phyloP scores from a whole-genome alignment of 2,329 filamentous ascomycete species.

The Botrytis hyacinthi region DNA sequence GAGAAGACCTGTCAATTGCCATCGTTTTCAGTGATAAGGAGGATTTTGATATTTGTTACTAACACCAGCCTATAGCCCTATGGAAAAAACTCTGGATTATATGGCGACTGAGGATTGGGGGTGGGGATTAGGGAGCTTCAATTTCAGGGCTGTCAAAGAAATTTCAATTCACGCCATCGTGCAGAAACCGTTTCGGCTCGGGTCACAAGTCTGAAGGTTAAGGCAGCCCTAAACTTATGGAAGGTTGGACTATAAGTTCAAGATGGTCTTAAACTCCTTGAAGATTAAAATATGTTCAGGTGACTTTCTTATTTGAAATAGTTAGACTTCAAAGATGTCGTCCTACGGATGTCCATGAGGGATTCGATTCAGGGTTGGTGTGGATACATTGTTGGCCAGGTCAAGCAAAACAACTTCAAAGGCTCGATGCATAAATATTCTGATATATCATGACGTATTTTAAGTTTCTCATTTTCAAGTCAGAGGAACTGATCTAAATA shows the following conservation, averaged over 20 bases:
- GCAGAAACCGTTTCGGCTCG: background rate
- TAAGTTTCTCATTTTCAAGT: background rate
- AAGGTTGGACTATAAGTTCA: background rate
- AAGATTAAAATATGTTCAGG: background rate
- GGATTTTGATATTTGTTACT: background rate
- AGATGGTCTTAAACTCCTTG: background rate
- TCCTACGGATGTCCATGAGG: background rate
- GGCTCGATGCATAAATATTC: background rate
- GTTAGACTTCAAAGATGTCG: background rate
- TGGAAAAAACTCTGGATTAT: too few species aligned
- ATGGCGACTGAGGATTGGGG: too few species aligned
- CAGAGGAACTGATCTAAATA: background rate
- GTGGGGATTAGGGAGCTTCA: background rate
- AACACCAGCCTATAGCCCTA: too few species aligned
- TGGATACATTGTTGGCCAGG: background rate
- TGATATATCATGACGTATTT: background rate
- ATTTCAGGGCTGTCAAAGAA: background rate
- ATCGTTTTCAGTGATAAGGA: constrained; percentile 12
- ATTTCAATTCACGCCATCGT: background rate
- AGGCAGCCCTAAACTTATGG: background rate
- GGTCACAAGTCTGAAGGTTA: background rate
- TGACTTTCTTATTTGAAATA: background rate
- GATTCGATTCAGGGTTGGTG: background rate
- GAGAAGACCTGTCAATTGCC: constrained; percentile 5
- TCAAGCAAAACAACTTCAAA: background rate